Conservation (phyloP, 164 flowering plant species). For the Annona cherimola region DNA sequence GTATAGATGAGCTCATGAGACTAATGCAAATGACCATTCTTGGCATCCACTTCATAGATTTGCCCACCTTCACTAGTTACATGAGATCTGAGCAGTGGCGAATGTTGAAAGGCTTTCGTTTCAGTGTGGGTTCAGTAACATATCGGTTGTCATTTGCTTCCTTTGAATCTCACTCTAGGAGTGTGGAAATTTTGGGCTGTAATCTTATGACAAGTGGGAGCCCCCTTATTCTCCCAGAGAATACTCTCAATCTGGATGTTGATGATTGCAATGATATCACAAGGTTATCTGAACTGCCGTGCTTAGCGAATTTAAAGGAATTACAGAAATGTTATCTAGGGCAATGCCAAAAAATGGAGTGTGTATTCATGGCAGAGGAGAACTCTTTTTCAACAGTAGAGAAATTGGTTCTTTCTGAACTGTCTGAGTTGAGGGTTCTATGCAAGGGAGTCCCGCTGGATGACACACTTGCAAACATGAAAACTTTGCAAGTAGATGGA, state of each 20-base stretch:
- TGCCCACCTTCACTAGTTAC: background rate
- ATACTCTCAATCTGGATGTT: background rate
- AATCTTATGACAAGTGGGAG: background rate
- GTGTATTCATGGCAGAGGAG: background rate
- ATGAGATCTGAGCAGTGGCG: background rate
- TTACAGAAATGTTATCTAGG: background rate
- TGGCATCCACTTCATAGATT: background rate
- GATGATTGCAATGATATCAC: background rate
- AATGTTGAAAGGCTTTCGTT: background rate
- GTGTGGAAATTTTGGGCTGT: background rate
- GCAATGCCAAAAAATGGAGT: constrained; percentile 1
- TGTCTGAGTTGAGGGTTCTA: background rate
- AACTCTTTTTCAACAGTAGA: background rate
- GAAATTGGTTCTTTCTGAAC: background rate
- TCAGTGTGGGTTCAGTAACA: background rate
- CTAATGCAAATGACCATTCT: background rate
- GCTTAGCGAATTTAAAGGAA: background rate
- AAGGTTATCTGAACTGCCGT: background rate
- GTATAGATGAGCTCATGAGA: constrained; percentile 1
- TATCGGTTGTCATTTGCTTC: background rate
- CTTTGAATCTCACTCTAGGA: background rate
- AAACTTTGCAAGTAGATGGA: background rate
- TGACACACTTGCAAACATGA: background rate
- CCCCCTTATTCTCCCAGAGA: constrained; percentile 1
- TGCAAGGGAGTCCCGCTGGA: background rate